Base-by-base conservation (phyloP, 495 filamentous ascomycete species). In the Neurospora sp. region DNA sequence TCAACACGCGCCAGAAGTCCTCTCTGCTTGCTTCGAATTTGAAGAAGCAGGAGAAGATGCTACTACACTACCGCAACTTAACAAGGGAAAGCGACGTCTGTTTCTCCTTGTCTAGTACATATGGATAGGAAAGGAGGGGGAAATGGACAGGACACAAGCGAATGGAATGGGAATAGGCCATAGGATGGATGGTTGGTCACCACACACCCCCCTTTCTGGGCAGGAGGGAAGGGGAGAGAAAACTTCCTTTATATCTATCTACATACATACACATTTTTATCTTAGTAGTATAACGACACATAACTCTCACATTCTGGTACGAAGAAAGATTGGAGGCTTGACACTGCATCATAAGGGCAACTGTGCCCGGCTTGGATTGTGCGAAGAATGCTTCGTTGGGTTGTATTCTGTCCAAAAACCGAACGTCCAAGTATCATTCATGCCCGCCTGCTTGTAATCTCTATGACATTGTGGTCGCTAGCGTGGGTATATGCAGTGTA, bases 261-360 rank as follows among this genome's bases (percentile, higher is more conserved):
- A 59, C 53, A 70, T 39, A 72, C 65, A 68, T 41, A 70, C 37
- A 70, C 20, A 72, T 37, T 16, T 41, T 35, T 73, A 38, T 73
- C 69, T 20, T 39, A 37, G 41, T 27, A 44, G 69, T 39, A 72
- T 37, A 73, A 70, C 35, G 27, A 39, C 59, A 68, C 71, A 69
- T 39, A 38, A 10, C 53, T 61, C 53, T 61, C 14, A 61, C 53
- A 9, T 22, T 22, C 20, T 53, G 20, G 9, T 12, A 53, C 20
- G 45, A 53, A 53, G n/a, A 53, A 53, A 22, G 20, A 12, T 22
- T 4, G 45, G 9, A 22, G 4, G 45, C n/a, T 47, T 47, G 44
- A 9, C 20, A 6, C 4, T 18, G 16, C 41, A 18, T 42, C 14
- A 18, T 18, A 1, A 7, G 10, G 18, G 5, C 14, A 42, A 18